phyloP scores from a whole-genome alignment of 2,329 filamentous ascomycete genomes.

The Fusarium oxysporum region DNA sequence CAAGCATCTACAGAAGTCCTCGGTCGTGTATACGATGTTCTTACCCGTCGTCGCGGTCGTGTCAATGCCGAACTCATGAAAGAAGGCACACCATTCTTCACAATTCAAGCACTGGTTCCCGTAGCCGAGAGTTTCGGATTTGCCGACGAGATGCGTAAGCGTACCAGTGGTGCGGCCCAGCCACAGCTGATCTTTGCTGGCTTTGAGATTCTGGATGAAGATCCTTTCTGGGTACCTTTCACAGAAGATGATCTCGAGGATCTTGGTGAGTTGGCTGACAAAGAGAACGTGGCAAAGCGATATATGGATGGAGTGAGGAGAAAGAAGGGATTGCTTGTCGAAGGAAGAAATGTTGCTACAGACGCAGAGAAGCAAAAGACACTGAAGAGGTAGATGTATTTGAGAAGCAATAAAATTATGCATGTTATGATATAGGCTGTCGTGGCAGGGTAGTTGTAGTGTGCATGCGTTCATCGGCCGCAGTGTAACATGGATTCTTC shows the following conservation, averaged over 20 bases:
- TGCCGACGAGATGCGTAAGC: constrained; percentile 94
- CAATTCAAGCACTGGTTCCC: constrained; percentile 86
- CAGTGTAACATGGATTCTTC: neutral
- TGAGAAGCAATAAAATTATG: constrained; percentile 20
- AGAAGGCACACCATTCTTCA: constrained; percentile 96
- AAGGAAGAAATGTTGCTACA: constrained; percentile 79
- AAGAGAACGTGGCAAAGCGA: constrained; percentile 94
- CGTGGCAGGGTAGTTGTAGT: neutral
- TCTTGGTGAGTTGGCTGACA: constrained; percentile 90
- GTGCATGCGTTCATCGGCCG: neutral
- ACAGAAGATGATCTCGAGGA: constrained; percentile 98
- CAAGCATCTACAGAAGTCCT: constrained; percentile 96
- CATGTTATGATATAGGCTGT: neutral
- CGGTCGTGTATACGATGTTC: constrained; percentile 94
- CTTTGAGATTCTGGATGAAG: constrained; percentile 92
- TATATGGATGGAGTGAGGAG: constrained; percentile 92
- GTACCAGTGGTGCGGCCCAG: constrained; percentile 88
- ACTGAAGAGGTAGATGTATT: constrained; percentile 64
- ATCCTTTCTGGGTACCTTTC: constrained; percentile 97
- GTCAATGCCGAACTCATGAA: constrained; percentile 93
- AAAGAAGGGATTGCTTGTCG: constrained; percentile 89
- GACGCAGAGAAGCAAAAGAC: constrained; percentile 94
- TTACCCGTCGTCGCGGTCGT: constrained; percentile 90
- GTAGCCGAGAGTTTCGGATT: constrained; percentile 98
- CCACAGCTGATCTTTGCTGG: constrained; percentile 95